These are phyloP conservation scores for Starmera dryadoides DNA, from an alignment of 805 yeast genomes.

Conservation along the genomic window DNA sequence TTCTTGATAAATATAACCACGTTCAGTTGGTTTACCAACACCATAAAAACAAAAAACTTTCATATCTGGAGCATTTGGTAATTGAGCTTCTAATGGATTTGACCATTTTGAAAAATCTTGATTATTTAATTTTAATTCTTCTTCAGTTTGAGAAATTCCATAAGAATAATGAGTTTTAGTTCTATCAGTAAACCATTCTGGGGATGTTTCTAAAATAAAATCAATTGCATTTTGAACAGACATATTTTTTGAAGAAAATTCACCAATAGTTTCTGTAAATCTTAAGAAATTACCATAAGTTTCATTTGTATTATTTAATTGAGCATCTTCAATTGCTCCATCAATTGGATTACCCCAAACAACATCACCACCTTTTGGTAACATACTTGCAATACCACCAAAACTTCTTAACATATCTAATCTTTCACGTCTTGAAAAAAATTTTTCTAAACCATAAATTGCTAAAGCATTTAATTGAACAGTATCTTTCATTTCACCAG, in stretches of 20 bases:
- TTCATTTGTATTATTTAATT: slow-evolving; percentile 22
- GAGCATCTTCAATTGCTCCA: slow-evolving; percentile 64
- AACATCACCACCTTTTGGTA: slow-evolving; percentile 89
- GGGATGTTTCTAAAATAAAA: slow-evolving; percentile 54
- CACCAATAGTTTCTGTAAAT: slow-evolving; percentile 41
- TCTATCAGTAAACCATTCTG: slow-evolving; percentile 67
- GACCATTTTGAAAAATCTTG: slow-evolving; percentile 77
- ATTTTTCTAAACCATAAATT: slow-evolving; percentile 89
- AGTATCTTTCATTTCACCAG: slow-evolving; percentile 98
- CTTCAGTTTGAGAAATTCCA: slow-evolving; percentile 58
- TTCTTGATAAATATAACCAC: slow-evolving; percentile 82
- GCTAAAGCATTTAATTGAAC: slow-evolving; percentile 91
- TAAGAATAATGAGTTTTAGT: slow-evolving; percentile 66
- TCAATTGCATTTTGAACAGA: slow-evolving; percentile 68
- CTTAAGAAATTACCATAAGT: slow-evolving; percentile 72
- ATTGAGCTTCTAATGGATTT: slow-evolving; percentile 88
- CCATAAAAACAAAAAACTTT: slow-evolving; percentile 88
- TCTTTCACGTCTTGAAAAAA: slow-evolving; percentile 84
- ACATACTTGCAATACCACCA: slow-evolving; percentile 94
- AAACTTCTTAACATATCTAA: slow-evolving; percentile 77
- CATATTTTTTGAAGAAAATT: slow-evolving; percentile 40
- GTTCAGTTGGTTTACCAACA: slow-evolving; percentile 93
- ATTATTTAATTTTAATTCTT: slow-evolving; percentile 59
- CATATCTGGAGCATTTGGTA: slow-evolving; percentile 92
- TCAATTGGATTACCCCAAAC: slow-evolving; percentile 74